Conservation (phyloP, 1,139 yeast genomes). For the Scheffersomyces cryptocercus region DNA sequence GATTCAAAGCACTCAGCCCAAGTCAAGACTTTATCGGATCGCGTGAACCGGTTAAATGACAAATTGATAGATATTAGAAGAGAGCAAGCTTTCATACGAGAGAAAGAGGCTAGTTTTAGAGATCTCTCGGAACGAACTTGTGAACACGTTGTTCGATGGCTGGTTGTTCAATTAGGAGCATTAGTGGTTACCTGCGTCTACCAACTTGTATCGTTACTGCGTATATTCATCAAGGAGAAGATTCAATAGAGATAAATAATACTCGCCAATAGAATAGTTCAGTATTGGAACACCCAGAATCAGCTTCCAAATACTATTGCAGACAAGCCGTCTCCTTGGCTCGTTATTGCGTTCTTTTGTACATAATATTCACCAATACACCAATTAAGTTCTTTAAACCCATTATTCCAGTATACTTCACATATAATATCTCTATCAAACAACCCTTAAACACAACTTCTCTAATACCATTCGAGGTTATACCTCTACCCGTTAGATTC, state of each 20-base stretch:
- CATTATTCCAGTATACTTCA: too few relatives aligned
- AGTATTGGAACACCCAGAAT: too few relatives aligned
- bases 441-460: too few relatives aligned
- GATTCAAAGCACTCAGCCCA: constrained; percentile 54
- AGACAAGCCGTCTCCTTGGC: too few relatives aligned
- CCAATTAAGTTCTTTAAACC: too few relatives aligned
- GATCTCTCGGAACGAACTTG: constrained; percentile 68
- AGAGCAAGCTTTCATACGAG: constrained; percentile 68
- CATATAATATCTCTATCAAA: too few relatives aligned
- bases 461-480: too few relatives aligned
- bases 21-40: constrained; percentile 51
- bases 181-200: constrained; percentile 62
- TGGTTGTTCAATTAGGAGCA: constrained; percentile 58
- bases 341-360: too few relatives aligned
- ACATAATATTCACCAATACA: too few relatives aligned
- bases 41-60: constrained; percentile 52
- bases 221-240: constrained; percentile 68
- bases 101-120: constrained; percentile 68
- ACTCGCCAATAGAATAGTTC: constrained; percentile 3
- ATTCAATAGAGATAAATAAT: constrained; percentile 9
- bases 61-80: constrained; percentile 59
- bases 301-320: too few relatives aligned
- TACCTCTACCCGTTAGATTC: too few relatives aligned
- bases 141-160: constrained; percentile 65
- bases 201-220: constrained; percentile 64